Conservation (phyloP, 352 stramenopile species). For the Phytophthora colocasiae region DNA sequence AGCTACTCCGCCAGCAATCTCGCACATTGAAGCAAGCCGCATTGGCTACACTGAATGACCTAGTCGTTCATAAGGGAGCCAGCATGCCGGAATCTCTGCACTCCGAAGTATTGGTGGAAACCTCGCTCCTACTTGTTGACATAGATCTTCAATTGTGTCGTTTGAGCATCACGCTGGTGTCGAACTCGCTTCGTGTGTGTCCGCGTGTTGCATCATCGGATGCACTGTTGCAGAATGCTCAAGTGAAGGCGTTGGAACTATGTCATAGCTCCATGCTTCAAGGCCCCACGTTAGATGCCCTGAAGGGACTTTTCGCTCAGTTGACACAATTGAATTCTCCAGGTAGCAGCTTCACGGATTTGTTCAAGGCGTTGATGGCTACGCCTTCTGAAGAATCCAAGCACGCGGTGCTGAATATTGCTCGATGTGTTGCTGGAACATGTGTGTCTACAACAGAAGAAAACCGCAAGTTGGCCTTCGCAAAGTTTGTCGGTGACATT, state of each 20-base stretch:
- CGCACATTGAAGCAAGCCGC: slow-evolving; percentile 95
- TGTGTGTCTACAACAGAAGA: slow-evolving; percentile 61
- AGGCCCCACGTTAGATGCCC: slow-evolving; percentile 65
- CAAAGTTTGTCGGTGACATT: slow-evolving; percentile 78
- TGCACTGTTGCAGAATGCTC: slow-evolving; percentile 66
- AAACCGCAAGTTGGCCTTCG: slow-evolving; percentile 76
- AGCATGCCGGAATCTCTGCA: slow-evolving; percentile 84
- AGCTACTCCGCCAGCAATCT: slow-evolving; percentile 95
- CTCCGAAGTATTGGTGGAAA: slow-evolving; percentile 90
- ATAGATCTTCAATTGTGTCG: slow-evolving; percentile 97
- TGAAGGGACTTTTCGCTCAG: slow-evolving; percentile 72
- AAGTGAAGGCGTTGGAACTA: slow-evolving; percentile 88
- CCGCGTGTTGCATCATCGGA: slow-evolving; percentile 63
- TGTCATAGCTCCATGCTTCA: slow-evolving; percentile 94
- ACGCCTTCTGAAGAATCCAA: slow-evolving; percentile 75
- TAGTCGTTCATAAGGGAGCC: slow-evolving; percentile 85
- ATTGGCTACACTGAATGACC: slow-evolving; percentile 92
- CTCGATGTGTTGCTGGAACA: slow-evolving; percentile 92
- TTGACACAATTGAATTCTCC: slow-evolving; percentile 62
- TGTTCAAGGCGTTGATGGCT: slow-evolving; percentile 88
- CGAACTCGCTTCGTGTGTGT: slow-evolving; percentile 75
- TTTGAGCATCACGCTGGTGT: slow-evolving; percentile 91
- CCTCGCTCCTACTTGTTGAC: slow-evolving; percentile 92
- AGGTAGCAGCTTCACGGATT: slow-evolving; percentile 81
- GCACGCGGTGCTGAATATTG: slow-evolving; percentile 95